phyloP scores from a whole-genome alignment of 345 rosid genomes.

The Brassica nigra region DNA sequence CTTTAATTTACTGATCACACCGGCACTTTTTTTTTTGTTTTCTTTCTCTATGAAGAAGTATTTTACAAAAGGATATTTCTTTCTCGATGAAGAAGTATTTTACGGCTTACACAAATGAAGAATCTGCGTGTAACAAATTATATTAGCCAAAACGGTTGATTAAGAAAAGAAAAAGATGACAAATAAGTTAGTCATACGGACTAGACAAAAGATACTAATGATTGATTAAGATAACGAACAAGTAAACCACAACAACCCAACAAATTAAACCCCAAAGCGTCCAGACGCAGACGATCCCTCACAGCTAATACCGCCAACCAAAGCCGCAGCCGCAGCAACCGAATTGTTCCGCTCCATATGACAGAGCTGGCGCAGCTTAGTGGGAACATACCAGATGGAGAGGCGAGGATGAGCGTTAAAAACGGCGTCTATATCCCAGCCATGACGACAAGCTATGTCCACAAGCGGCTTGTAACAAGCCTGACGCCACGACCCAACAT shows the following conservation, averaged over 20 bases:
- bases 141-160: slow-evolving; percentile 25
- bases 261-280: slow-evolving; percentile 4
- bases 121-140: not conserved
- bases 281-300: slow-evolving; percentile 31
- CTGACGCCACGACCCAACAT: slow-evolving; percentile 97
- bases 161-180: not conserved
- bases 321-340: slow-evolving; percentile 50
- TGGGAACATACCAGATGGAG: slow-evolving; percentile 91
- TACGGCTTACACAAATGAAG: not conserved
- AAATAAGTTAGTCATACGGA: slow-evolving; percentile 11
- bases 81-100: not conserved
- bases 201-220: slow-evolving; percentile 1
- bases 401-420: slow-evolving; percentile 93
- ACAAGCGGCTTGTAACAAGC: slow-evolving; percentile 95
- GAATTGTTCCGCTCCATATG: slow-evolving; percentile 69
- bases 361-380: slow-evolving; percentile 94
- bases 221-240: slow-evolving; percentile 6
- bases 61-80: not conserved
- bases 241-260: not conserved
- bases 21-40: not conserved
- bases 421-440: slow-evolving; percentile 94
- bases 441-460: slow-evolving; percentile 74
- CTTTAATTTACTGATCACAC: not conserved
- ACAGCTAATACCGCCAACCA: slow-evolving; percentile 43
- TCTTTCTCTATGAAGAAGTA: not conserved